phyloP scores from a whole-genome alignment of 2,329 filamentous ascomycete species.

The Botrytis squamosa region DNA sequence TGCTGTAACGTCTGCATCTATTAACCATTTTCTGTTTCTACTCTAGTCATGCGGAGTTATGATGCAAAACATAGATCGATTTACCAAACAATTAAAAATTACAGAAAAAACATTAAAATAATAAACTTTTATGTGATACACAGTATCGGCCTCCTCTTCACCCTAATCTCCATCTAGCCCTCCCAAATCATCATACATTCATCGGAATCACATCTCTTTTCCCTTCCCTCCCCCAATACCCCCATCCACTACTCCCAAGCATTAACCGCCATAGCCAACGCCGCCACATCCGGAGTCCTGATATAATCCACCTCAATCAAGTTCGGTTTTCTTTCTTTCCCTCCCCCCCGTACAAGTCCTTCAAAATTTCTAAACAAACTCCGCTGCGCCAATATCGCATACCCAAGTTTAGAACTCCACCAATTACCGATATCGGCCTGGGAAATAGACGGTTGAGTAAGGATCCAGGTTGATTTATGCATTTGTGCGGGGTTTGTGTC shows the following conservation, averaged over 20 bases:
- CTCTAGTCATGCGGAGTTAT: neutral
- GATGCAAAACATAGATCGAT: neutral
- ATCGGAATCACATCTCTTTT: neutral
- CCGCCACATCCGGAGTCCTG: neutral
- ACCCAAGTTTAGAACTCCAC: neutral
- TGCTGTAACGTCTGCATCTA: neutral
- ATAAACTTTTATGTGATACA: neutral
- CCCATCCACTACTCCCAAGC: neutral
- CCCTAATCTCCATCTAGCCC: neutral
- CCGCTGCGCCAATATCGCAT: neutral
- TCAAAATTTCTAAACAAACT: neutral
- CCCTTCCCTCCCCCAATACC: neutral
- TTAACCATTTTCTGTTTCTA: neutral
- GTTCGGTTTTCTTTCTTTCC: neutral
- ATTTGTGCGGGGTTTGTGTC: neutral
- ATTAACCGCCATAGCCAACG: constrained; percentile 10
- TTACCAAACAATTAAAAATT: neutral
- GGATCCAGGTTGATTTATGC: neutral
- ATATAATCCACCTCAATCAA: constrained; percentile 10
- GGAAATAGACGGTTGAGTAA: neutral
- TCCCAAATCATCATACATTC: neutral
- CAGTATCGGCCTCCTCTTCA: neutral
- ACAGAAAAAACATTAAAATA: neutral
- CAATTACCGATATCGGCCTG: neutral
- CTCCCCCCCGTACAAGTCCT: neutral